Evolutionary conservation across 305 asterid genomes (phyloP), one percentile per base, ranked within the genome.

Genomic region (Andrographis paniculata): DNA sequence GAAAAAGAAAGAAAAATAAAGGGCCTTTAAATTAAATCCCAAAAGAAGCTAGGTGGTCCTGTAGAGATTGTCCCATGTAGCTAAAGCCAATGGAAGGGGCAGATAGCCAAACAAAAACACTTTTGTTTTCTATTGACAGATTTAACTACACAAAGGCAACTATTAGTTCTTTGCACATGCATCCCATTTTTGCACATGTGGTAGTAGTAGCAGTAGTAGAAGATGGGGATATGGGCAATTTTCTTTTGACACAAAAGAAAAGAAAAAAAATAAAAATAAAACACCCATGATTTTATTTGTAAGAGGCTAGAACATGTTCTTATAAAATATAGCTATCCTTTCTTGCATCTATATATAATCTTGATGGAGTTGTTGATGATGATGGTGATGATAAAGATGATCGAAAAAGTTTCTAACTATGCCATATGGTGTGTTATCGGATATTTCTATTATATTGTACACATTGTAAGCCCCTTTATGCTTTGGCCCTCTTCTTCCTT

Each of bases 401-500:
- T n/a, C n/a, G n/a, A n/a, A n/a, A 35, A 35, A 35, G 16, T 35
- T 35, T 38, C 13, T 6, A 10, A 38, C 3, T 16, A 38, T 38
- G 18, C 18, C 43, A 14, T 16, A 1, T 38, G 5, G 16, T 4
- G 38, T n/a, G 40, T 12, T 6, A 12, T 6, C 10, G 9, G 33
- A 27, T 38, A 18, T 38, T 38, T 38, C 19, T 38, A 15, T 38
- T n/a, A n/a, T n/a, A n/a, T n/a, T n/a, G n/a, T n/a, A n/a, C n/a
- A 38, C 43, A 38, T 9, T 14, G 3, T 38, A 38, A 3, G 43
- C 65, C 48, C 65, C 68, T 45, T 48, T 64, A 48, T 38, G 18
- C 50, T n/a, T 14, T 54, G 61, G 71, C 72, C 50, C 65, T 75
- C 82, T 65, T 81, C 80, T 67, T 81, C 80, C 65, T 81, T 68